These are phyloP conservation scores for Daedaleopsis sinensis DNA, from an alignment of 768 basidiomycete species.

Conservation along the genomic window DNA sequence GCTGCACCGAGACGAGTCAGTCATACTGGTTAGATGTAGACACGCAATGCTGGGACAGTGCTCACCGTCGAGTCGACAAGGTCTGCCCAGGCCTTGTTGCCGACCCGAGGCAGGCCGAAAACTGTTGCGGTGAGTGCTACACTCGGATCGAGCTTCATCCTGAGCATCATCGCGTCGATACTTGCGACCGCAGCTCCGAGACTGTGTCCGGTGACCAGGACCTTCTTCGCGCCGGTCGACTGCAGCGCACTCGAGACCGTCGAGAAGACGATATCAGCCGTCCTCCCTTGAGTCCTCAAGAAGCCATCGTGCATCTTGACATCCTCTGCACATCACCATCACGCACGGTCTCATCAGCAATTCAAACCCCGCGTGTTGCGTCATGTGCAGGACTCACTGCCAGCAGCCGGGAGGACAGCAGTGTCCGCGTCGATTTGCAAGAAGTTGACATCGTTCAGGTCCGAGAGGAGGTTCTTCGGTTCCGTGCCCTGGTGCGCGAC, in stretches of 20 bases:
- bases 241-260: conserved; percentile 35
- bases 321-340: conserved; percentile 24
- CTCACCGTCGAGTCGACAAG: conserved; percentile 41
- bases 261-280: conserved; percentile 38
- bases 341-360: background rate
- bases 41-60: background rate
- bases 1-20: conserved; percentile 15
- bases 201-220: conserved; percentile 39
- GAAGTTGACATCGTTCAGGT: conserved; percentile 40
- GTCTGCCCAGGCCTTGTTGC: conserved; percentile 47
- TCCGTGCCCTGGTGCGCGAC: conserved; percentile 48
- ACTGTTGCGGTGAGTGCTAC: conserved; percentile 37
- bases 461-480: conserved; percentile 36
- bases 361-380: background rate
- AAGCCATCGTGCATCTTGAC: conserved; percentile 45
- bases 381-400: conserved; percentile 20
- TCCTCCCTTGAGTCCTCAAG: conserved; percentile 41
- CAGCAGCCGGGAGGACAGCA: conserved; percentile 34
- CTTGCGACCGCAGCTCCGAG: conserved; percentile 48
- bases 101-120: conserved; percentile 49
- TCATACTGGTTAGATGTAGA: background rate
- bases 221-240: conserved; percentile 35
- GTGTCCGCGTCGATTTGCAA: conserved; percentile 32
- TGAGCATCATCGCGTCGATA: conserved; percentile 46
- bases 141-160: conserved; percentile 37